Evolutionary conservation across 2,329 filamentous ascomycete genomes (phyloP).

Genomic region (Pseudopyricularia cyperi): DNA sequence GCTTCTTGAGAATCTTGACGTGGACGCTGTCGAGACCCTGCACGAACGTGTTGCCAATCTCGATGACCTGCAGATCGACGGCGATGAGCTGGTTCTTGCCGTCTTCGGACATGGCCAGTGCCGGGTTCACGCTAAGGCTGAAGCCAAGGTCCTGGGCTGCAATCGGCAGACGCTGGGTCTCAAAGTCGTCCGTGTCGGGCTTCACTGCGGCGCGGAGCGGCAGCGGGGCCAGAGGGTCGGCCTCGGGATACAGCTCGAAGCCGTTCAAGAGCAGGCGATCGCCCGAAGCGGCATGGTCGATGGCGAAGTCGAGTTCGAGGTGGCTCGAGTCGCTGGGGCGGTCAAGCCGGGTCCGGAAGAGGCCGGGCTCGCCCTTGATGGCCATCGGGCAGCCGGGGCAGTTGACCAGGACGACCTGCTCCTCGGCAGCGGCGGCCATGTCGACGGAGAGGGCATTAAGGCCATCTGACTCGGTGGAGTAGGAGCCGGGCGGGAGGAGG

Average conservation of each 20-base stretch:
- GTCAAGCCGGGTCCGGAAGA: not conserved
- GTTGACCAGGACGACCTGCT: slow-evolving; percentile 31
- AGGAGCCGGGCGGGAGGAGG: slow-evolving; percentile 38
- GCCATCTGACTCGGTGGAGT: slow-evolving; percentile 24
- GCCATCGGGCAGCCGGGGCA: slow-evolving; percentile 39
- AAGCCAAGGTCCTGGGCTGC: slow-evolving; percentile 28
- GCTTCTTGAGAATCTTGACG: slow-evolving; percentile 47
- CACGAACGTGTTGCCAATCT: slow-evolving; percentile 43
- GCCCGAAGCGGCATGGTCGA: slow-evolving; percentile 29
- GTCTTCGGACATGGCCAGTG: slow-evolving; percentile 29
- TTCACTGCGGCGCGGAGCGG: slow-evolving; percentile 32
- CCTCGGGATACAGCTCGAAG: slow-evolving; percentile 43
- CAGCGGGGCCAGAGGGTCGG: slow-evolving; percentile 27
- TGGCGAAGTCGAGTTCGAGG: slow-evolving; percentile 39
- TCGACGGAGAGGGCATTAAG: slow-evolving; percentile 27
- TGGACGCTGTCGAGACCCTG: slow-evolving; percentile 40
- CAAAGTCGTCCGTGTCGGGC: slow-evolving; percentile 18
- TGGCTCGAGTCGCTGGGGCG: slow-evolving; percentile 16
- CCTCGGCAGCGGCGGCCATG: slow-evolving; percentile 15
- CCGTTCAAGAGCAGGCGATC: slow-evolving; percentile 45
- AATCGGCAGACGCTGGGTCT: slow-evolving; percentile 4
- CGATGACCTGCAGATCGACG: slow-evolving; percentile 44
- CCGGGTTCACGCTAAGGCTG: slow-evolving; percentile 20
- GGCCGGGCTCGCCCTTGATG: slow-evolving; percentile 16
- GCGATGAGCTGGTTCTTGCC: slow-evolving; percentile 37